phyloP scores from a whole-genome alignment of 2,329 filamentous ascomycete species.

The Diaporthe eres region DNA sequence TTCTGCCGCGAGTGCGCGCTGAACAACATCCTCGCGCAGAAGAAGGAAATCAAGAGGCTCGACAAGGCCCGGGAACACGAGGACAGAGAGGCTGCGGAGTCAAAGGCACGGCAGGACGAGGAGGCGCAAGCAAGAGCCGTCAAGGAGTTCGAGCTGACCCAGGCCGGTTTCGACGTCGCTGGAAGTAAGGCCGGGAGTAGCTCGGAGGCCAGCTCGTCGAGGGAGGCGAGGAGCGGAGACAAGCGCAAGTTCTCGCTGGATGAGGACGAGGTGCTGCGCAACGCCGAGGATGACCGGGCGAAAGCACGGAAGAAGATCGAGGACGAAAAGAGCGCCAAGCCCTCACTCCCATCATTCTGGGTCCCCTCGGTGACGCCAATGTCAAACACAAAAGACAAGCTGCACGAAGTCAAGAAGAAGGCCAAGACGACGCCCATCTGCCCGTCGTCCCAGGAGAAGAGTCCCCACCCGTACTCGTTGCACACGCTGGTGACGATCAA shows the following conservation, averaged over 20 bases:
- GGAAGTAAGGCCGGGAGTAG: constrained; percentile 47
- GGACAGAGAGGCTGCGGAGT: constrained; percentile 73
- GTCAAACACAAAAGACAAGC: constrained; percentile 69
- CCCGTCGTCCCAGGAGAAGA: constrained; percentile 77
- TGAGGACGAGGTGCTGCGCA: constrained; percentile 79
- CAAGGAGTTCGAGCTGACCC: constrained; percentile 86
- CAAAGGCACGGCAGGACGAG: constrained; percentile 72
- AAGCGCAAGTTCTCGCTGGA: constrained; percentile 87
- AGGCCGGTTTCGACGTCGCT: constrained; percentile 74
- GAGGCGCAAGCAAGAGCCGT: constrained; percentile 80
- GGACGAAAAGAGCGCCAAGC: constrained; percentile 79
- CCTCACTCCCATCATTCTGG: constrained; percentile 90
- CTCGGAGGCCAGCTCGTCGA: constrained; percentile 43
- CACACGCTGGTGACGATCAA: constrained; percentile 82
- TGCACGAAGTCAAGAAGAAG: constrained; percentile 71
- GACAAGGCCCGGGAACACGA: constrained; percentile 76
- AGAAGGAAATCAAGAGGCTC: constrained; percentile 88
- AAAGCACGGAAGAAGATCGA: constrained; percentile 80
- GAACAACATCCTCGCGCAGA: constrained; percentile 89
- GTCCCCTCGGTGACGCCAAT: constrained; percentile 85
- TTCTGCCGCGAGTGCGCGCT: constrained; percentile 97
- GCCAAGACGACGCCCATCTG: constrained; percentile 80
- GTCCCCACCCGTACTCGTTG: constrained; percentile 81
- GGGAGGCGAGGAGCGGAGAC: constrained; percentile 57
- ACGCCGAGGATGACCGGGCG: constrained; percentile 77